phyloP scores from a whole-genome alignment of 1,284 basidiomycete species.

The Nidula niveotomentosa region DNA sequence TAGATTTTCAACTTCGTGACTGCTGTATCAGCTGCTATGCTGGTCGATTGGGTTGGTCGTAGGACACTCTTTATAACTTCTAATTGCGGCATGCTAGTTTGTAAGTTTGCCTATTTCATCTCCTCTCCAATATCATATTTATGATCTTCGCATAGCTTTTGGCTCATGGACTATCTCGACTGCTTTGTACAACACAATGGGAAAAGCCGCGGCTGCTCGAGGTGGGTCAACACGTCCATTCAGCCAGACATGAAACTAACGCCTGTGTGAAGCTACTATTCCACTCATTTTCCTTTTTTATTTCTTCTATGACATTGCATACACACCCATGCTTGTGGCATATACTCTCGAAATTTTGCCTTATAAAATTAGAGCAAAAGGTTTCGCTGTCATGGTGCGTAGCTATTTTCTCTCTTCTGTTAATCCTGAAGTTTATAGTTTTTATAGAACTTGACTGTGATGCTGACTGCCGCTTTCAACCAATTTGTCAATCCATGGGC shows the following conservation, averaged over 20 bases:
- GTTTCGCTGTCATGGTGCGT: constrained; percentile 64
- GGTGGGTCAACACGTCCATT: constrained; percentile 26
- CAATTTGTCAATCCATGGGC: constrained; percentile 77
- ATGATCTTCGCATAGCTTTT: constrained; percentile 40
- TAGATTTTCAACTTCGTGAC: constrained; percentile 56
- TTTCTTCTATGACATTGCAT: constrained; percentile 68
- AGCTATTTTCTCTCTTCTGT: background rate
- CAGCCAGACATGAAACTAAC: background rate
- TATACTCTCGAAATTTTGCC: constrained; percentile 73
- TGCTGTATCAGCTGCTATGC: constrained; percentile 52
- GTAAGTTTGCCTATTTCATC: constrained; percentile 27
- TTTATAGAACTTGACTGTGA: constrained; percentile 54
- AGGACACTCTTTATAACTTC: constrained; percentile 63
- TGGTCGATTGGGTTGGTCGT: constrained; percentile 61
- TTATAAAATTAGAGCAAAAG: constrained; percentile 66
- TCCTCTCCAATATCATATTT: background rate
- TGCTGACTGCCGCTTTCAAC: constrained; percentile 63
- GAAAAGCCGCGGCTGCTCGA: constrained; percentile 51
- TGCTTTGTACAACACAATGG: constrained; percentile 51
- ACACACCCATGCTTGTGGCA: constrained; percentile 61
- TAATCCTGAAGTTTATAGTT: constrained; percentile 4
- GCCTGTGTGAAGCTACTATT: constrained; percentile 48
- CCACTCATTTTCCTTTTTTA: constrained; percentile 73
- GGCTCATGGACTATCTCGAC: constrained; percentile 57
- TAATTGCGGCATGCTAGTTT: constrained; percentile 63